phyloP scores from a whole-genome alignment of 768 basidiomycete genomes.

The Cubamyces sp. region DNA sequence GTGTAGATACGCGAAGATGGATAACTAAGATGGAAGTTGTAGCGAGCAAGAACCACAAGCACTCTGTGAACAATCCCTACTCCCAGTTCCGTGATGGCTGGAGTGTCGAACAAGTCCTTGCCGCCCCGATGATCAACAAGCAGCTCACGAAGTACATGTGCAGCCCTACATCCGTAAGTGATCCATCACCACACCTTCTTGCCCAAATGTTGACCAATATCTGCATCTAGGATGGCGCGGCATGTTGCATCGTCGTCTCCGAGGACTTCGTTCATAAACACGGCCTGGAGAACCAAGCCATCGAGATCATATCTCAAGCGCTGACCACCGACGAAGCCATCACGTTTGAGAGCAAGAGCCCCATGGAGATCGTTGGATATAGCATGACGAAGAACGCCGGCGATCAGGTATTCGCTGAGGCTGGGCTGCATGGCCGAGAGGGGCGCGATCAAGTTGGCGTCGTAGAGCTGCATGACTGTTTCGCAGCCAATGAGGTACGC shows the following conservation, averaged over 20 bases:
- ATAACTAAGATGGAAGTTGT: neutral
- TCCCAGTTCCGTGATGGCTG: constrained; percentile 84
- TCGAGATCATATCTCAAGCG: constrained; percentile 73
- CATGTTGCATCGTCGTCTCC: constrained; percentile 76
- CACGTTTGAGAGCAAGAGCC: constrained; percentile 67
- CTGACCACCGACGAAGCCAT: constrained; percentile 67
- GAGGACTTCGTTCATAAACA: constrained; percentile 77
- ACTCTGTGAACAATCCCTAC: constrained; percentile 83
- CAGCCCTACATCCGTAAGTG: constrained; percentile 74
- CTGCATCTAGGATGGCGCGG: constrained; percentile 64
- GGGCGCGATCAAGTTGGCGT: constrained; percentile 80
- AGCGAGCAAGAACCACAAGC: constrained; percentile 86
- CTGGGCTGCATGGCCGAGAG: constrained; percentile 65
- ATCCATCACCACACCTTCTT: neutral
- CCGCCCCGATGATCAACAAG: constrained; percentile 68
- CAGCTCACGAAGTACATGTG: constrained; percentile 86
- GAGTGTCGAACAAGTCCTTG: constrained; percentile 70
- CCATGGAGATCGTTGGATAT: constrained; percentile 85
- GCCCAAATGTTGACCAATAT: neutral
- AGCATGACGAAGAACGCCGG: constrained; percentile 73
- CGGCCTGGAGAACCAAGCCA: constrained; percentile 81
- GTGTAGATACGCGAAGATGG: neutral
- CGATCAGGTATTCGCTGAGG: constrained; percentile 69
- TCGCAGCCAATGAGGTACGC: constrained; percentile 76
- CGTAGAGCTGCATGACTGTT: constrained; percentile 86